Conservation (phyloP, 2,329 filamentous ascomycete genomes). For the Torrubiella hemipterigena region DNA sequence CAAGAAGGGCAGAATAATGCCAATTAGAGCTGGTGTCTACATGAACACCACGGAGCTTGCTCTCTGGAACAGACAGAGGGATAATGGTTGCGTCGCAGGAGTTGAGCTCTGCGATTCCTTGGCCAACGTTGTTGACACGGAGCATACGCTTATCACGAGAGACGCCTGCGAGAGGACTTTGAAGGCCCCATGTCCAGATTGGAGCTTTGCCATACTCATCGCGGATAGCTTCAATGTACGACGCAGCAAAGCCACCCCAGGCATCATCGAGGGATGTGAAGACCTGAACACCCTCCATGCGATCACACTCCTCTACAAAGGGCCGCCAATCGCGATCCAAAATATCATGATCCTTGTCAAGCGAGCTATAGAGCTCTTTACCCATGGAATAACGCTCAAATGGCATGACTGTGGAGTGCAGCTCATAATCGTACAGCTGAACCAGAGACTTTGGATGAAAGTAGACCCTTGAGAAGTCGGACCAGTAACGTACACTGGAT, state of each 20-base stretch:
- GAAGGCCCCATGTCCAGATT: conserved; percentile 78
- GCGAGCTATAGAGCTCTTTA: conserved; percentile 58
- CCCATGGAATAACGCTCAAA: conserved; percentile 87
- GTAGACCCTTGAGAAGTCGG: conserved; percentile 86
- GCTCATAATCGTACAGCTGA: conserved; percentile 77
- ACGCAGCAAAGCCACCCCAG: conserved; percentile 66
- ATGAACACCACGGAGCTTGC: conserved; percentile 38
- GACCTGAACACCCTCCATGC: conserved; percentile 77
- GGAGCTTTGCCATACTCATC: conserved; percentile 86
- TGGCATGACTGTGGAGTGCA: conserved; percentile 67
- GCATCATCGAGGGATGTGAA: conserved; percentile 63
- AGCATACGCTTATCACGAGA: conserved; percentile 38
- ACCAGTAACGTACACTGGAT: conserved; percentile 83
- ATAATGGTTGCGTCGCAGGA: conserved; percentile 65
- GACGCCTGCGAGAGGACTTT: conserved; percentile 44
- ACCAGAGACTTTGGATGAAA: conserved; percentile 82
- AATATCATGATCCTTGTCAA: conserved; percentile 74
- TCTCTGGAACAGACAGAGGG: conserved; percentile 56
- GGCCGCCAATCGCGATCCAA: conserved; percentile 81
- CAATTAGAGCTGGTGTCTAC: conserved; percentile 58
- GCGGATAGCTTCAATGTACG: conserved; percentile 63
- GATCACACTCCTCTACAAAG: conserved; percentile 88
- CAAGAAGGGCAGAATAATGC: conserved; percentile 69
- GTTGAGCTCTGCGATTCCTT: conserved; percentile 56
- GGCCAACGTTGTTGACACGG: conserved; percentile 61